Conservation (phyloP, 208 protist genomes). For the Endotrypanum monterogeii region DNA sequence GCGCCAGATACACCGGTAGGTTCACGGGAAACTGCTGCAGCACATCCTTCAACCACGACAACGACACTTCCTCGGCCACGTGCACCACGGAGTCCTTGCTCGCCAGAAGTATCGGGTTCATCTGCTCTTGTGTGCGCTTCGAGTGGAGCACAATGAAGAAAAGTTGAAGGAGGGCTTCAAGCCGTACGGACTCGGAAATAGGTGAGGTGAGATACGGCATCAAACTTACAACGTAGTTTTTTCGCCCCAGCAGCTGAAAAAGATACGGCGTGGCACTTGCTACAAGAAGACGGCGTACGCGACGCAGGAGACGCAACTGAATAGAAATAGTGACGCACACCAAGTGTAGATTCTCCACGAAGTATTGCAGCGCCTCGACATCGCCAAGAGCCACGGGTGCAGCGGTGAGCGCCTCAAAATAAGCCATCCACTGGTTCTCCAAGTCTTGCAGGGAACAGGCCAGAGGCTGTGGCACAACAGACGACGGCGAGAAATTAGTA, state of each 20-base stretch:
- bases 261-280: constrained; percentile 43
- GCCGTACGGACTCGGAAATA: constrained; percentile 34
- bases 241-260: constrained; percentile 58
- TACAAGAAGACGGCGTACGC: constrained; percentile 65
- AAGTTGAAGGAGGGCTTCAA: constrained; percentile 72
- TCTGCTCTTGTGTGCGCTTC: constrained; percentile 70
- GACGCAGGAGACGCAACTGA: constrained; percentile 35
- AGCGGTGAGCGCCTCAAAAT: constrained; percentile 62
- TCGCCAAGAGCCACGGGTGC: constrained; percentile 65
- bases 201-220: constrained; percentile 61
- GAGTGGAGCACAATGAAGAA: constrained; percentile 70
- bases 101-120: constrained; percentile 65
- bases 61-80: constrained; percentile 59
- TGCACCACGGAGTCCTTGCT: constrained; percentile 60
- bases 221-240: constrained; percentile 54
- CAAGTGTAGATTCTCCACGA: constrained; percentile 43
- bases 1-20: constrained; percentile 51
- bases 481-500: neutral
- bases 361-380: constrained; percentile 50
- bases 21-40: constrained; percentile 38
- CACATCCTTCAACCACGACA: constrained; percentile 71
- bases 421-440: constrained; percentile 51
- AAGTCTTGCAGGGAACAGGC: constrained; percentile 30
- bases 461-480: neutral
- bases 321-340: constrained; percentile 28